Evolutionary conservation across 2,329 filamentous ascomycete species (phyloP).

Genomic region (Capronia epimyces): DNA sequence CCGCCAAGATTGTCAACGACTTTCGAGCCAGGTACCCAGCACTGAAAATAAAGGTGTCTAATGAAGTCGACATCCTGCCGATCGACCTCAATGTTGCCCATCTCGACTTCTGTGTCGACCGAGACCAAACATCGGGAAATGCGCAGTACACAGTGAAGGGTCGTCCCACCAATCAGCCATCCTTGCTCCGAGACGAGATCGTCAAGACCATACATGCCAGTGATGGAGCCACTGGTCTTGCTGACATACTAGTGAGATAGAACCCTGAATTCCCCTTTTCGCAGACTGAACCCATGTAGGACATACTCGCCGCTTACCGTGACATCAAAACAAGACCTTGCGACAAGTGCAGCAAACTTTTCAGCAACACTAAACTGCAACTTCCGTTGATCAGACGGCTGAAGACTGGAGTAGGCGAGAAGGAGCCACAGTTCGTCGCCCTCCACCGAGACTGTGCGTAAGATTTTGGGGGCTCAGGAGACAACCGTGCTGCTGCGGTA

Average conservation of each 20-base stretch:
- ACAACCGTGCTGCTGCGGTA: too few relatives aligned
- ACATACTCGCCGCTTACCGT: constrained; percentile 41
- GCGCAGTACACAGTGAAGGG: constrained; percentile 36
- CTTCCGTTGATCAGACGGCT: constrained; percentile 37
- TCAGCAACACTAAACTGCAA: constrained; percentile 35
- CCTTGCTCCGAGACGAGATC: constrained; percentile 36
- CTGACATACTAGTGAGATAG: constrained; percentile 39
- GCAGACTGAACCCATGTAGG: constrained; percentile 30
- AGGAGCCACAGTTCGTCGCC: constrained; percentile 15
- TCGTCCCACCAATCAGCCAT: constrained; percentile 28
- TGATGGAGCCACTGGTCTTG: constrained; percentile 34
- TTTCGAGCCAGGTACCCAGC: constrained; percentile 19
- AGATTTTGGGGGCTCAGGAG: not conserved
- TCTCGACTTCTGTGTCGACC: constrained; percentile 33
- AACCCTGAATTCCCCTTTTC: constrained; percentile 24
- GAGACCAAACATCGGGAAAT: constrained; percentile 15
- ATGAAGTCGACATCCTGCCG: constrained; percentile 15
- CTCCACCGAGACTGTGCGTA: constrained; percentile 18
- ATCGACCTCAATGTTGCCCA: constrained; percentile 29
- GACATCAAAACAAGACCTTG: constrained; percentile 39
- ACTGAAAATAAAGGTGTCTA: constrained; percentile 13
- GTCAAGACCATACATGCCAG: constrained; percentile 31
- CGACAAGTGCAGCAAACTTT: constrained; percentile 36
- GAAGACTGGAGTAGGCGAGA: constrained; percentile 21
- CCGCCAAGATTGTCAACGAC: constrained; percentile 12